Percentiles rank a stretch among this genome's conserved stretches.
Evolutionary conservation across 306 rosid genomes (phyloP).

Genomic region (Canavalia gladiata): DNA sequence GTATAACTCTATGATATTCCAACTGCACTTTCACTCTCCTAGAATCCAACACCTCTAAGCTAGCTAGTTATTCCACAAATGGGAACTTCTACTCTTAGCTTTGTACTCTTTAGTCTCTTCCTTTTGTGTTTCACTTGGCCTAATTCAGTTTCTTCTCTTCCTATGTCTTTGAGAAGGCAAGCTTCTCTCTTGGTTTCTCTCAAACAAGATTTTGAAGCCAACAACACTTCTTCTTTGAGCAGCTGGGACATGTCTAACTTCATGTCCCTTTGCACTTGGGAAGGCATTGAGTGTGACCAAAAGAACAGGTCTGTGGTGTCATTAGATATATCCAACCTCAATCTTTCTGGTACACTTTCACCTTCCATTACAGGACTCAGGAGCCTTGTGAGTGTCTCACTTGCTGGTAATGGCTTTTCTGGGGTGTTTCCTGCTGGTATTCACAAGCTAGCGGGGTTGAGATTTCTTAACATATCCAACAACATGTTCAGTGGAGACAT

Average conservation of each 20-base stretch:
- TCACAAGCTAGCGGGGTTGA: constrained; percentile 59
- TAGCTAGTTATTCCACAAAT: constrained; percentile 33
- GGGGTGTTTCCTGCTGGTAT: constrained; percentile 58
- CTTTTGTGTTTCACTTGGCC: constrained; percentile 52
- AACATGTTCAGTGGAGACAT: constrained; percentile 73
- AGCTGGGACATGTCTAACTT: constrained; percentile 70
- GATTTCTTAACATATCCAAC: constrained; percentile 78
- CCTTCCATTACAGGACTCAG: constrained; percentile 64
- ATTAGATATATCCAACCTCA: constrained; percentile 70
- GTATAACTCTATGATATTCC: constrained; percentile 40
- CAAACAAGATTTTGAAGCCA: constrained; percentile 62
- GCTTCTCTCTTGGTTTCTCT: constrained; percentile 80
- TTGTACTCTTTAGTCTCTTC: constrained; percentile 38
- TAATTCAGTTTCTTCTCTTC: constrained; percentile 59
- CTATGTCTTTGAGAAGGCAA: constrained; percentile 65
- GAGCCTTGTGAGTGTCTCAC: constrained; percentile 56
- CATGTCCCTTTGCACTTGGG: constrained; percentile 78
- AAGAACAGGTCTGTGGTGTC: constrained; percentile 63
- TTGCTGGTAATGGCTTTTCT: constrained; percentile 61
- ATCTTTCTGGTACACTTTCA: constrained; percentile 75
- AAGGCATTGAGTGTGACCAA: constrained; percentile 71
- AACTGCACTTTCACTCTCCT: constrained; percentile 36
- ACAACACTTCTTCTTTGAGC: constrained; percentile 52
- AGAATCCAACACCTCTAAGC: constrained; percentile 46
- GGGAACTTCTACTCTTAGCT: constrained; percentile 52